Conservation (phyloP, 768 basidiomycete species). For the Phanerodontia chrysosporium region DNA sequence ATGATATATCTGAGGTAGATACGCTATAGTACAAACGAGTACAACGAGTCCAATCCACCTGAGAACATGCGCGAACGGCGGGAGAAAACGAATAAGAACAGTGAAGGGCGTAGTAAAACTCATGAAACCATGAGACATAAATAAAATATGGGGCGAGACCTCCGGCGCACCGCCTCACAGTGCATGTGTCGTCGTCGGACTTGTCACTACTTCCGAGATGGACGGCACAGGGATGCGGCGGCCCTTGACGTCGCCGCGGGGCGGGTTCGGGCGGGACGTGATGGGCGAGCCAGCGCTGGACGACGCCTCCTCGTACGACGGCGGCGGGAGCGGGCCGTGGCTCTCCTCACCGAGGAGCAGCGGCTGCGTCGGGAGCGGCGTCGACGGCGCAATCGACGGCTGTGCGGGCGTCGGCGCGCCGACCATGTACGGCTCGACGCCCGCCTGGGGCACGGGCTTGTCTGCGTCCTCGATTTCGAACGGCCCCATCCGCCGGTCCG, state of each 20-base stretch:
- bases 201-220: not conserved
- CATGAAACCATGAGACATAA: not conserved
- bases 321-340: constrained; percentile 15
- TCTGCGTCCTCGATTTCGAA: constrained; percentile 21
- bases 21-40: not conserved
- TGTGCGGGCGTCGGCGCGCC: constrained; percentile 6
- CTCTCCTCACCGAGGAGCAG: constrained; percentile 13
- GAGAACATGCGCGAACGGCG: not conserved
- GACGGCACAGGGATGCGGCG: not conserved
- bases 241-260: constrained; percentile 1
- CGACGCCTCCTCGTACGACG: constrained; percentile 22
- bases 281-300: not conserved
- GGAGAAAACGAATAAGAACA: not conserved
- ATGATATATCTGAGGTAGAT: not conserved
- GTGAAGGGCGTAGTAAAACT: not conserved
- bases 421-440: constrained; percentile 23
- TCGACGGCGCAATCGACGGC: not conserved
- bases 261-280: not conserved
- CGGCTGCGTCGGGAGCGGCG: constrained; percentile 10
- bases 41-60: not conserved
- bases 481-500: constrained; percentile 14
- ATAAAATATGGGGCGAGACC: not conserved
- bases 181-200: not conserved
- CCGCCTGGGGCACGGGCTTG: constrained; percentile 17
- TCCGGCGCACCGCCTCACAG: not conserved